Conservation (phyloP, 148 eudicot genomes). For the Bassia scoparia region DNA sequence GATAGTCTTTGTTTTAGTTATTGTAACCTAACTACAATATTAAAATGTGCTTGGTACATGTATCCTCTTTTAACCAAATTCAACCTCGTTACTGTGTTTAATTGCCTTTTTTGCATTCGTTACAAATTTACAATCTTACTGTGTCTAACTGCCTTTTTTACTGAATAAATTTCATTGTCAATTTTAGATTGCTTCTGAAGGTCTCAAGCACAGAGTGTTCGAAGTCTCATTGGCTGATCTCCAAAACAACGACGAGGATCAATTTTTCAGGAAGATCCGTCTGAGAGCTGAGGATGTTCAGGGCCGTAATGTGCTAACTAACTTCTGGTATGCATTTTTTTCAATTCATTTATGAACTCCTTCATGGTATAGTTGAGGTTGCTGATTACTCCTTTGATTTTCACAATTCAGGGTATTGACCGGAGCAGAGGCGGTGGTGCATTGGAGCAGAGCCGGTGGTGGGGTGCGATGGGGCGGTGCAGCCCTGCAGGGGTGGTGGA, state of each 20-base stretch:
- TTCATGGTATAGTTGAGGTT: not conserved
- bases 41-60: too few relatives aligned
- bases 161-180: not conserved
- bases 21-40: too few relatives aligned
- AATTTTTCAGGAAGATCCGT: conserved; percentile 67
- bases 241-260: conserved; percentile 53
- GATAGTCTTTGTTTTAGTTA: too few relatives aligned
- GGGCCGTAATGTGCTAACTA: conserved; percentile 70
- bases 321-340: conserved; percentile 49
- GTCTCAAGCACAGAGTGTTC: conserved; percentile 44
- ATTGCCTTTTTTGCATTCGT: too few relatives aligned
- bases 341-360: not conserved
- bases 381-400: not conserved
- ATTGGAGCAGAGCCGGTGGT: too few relatives aligned
- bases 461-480: too few relatives aligned
- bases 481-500: too few relatives aligned
- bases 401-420: conserved; percentile 55
- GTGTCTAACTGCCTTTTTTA: too few relatives aligned
- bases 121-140: too few relatives aligned
- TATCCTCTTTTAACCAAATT: too few relatives aligned
- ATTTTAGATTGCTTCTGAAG: conserved; percentile 44
- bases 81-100: too few relatives aligned
- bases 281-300: conserved; percentile 80
- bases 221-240: conserved; percentile 41
- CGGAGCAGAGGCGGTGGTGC: too few relatives aligned